Evolutionary conservation across 371 early-diverging fungal species (phyloP), one percentile per base, ranked within the genome.

Genomic region (Quaeritorhiza haematococci): DNA sequence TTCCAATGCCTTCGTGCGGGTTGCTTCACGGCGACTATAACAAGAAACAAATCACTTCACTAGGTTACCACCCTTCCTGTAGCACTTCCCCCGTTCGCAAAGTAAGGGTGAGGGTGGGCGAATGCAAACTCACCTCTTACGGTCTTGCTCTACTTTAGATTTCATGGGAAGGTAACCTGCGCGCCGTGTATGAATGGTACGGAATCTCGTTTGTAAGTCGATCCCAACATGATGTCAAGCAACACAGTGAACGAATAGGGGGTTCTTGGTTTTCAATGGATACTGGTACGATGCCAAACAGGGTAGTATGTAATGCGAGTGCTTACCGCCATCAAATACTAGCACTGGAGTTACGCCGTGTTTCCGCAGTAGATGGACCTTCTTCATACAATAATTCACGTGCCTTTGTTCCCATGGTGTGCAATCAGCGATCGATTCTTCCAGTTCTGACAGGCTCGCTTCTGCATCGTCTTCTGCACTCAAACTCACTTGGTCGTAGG

Each of bases 241-340:
- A 0, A 53, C 17, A 57, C 19, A 51, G 44, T 7, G n/a, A 23
- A 32, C 24, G 26, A 13, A 33, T 33, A 15, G 8, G 28, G 13
- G 4, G 28, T 33, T 23, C 26, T 13, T n/a, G 44, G 32, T 19
- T 8, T 26, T 19, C 41, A 17, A 17, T n/a, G n/a, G n/a, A n/a
- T n/a, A n/a, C n/a, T n/a, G n/a, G n/a, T n/a, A n/a, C n/a, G n/a
- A n/a, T n/a, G n/a, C n/a, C n/a, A n/a, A n/a, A n/a, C n/a, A n/a
- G n/a, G n/a, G n/a, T n/a, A n/a, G n/a, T n/a, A n/a, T n/a, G n/a
- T n/a, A n/a, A n/a, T n/a, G n/a, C n/a, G n/a, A n/a, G n/a, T n/a
- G n/a, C n/a, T n/a, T 33, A 68, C 71, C 91, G 28, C 99, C 99
- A 69, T 99, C 99, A 76, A 99, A 98, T 3, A 99, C 99, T 46